phyloP scores from a whole-genome alignment of 352 stramenopile genomes.

The Globisporangium mamillatum region DNA sequence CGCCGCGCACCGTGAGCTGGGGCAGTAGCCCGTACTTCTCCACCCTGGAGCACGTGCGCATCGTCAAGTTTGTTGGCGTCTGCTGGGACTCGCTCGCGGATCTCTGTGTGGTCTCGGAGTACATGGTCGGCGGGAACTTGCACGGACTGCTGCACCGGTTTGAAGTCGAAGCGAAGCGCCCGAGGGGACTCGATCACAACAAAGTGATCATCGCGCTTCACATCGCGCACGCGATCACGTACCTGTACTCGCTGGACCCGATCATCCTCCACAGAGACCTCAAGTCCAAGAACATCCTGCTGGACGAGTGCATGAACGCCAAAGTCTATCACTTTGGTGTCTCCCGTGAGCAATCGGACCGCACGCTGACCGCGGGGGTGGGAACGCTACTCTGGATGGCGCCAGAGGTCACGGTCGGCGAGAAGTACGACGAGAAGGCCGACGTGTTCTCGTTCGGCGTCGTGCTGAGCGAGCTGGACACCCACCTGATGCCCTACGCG shows the following conservation, averaged over 20 bases:
- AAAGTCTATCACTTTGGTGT: constrained; percentile 53
- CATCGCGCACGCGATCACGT: constrained; percentile 37
- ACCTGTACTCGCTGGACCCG: constrained; percentile 42
- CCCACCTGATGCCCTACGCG: constrained; percentile 20
- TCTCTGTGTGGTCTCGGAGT: constrained; percentile 58
- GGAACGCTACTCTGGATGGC: constrained; percentile 40
- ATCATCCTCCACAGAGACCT: constrained; percentile 46
- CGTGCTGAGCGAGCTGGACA: constrained; percentile 41
- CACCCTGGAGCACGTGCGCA: constrained; percentile 35
- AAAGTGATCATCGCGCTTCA: constrained; percentile 44
- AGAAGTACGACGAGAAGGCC: constrained; percentile 39
- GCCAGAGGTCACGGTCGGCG: constrained; percentile 46
- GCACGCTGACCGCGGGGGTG: constrained; percentile 27
- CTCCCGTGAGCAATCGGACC: constrained; percentile 32
- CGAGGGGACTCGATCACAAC: constrained; percentile 32
- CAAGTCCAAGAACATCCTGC: constrained; percentile 52
- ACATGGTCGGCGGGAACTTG: constrained; percentile 59
- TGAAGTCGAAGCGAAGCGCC: constrained; percentile 17
- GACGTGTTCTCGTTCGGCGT: constrained; percentile 60
- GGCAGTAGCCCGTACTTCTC: neutral
- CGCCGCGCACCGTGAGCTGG: neutral
- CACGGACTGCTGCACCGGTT: constrained; percentile 36
- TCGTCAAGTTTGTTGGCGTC: constrained; percentile 58
- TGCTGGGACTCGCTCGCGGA: constrained; percentile 56
- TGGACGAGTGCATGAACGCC: constrained; percentile 31